Base-by-base conservation (phyloP, 805 yeast species). In the Starmerella riodocensis region DNA sequence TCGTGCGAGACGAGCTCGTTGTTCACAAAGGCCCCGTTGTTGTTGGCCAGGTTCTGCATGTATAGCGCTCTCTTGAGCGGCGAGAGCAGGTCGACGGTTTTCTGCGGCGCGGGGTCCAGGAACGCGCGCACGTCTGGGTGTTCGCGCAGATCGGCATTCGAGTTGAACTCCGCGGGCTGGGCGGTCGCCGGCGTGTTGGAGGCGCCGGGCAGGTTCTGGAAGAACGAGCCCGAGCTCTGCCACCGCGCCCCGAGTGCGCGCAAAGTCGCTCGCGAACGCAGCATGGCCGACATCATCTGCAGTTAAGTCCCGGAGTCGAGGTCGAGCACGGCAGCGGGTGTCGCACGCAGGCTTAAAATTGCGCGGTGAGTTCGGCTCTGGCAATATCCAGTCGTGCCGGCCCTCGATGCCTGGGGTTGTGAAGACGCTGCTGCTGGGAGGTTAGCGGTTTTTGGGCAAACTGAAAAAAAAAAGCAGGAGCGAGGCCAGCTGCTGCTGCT, bases 1-100 rank as follows among this genome's bases (percentile, higher is more conserved):
- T 55, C 52, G n/a, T 53, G 44, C 22, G 61, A 61, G 12, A 80
- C 65, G 13, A 66, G 51, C 42, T 74, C 71, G 46, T 71, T 63
- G 54, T 76, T 78, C 51, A 75, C 76, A 67, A 70, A 86, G 53
- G 77, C 78, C 2, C 73, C 73, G 34, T 81, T 80, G 56, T 80
- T 69, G 45, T 67, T 52, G 7, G 61, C 56, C 36, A 82, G 80
- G 51, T 74, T 79, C 31, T 65, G 62, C 21, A 68, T 60, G 53
- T 81, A 85, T 4, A 86, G 62, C 50, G 67, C 61, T 47, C 67
- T 68, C 57, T 84, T 85, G 45, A 84, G 63, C 9, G 94, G 88
- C 4, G 84, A 67, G 13, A 85, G 57, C 13, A 73, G 60, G n/a
- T 39, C 44, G 7, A 29, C 19, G 12, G 40, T 9, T 26, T 62